phyloP scores from a whole-genome alignment of 1,284 basidiomycete species.

The Heterobasidion occidentale region DNA sequence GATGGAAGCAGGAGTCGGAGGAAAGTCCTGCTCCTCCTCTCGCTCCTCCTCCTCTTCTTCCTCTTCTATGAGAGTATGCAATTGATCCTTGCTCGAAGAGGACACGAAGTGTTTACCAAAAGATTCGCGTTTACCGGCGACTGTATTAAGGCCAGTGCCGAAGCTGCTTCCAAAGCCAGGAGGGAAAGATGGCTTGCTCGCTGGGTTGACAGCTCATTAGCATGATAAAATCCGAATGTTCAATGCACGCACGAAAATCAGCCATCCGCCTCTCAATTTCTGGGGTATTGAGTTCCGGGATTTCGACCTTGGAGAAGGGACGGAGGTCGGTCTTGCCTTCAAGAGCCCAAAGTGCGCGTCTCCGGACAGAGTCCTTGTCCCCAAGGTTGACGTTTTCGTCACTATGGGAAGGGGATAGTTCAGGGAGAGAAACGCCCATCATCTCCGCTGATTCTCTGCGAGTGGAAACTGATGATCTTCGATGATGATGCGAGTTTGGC shows the following conservation, averaged over 20 bases:
- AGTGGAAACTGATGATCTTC: constrained; percentile 79
- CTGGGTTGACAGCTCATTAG: constrained; percentile 13
- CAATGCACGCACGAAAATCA: constrained; percentile 51
- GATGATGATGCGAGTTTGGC: constrained; percentile 62
- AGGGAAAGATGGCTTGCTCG: constrained; percentile 48
- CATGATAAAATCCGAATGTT: neutral
- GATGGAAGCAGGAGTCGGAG: constrained; percentile 13
- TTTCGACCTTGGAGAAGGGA: constrained; percentile 65
- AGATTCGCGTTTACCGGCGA: constrained; percentile 66
- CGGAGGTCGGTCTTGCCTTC: constrained; percentile 65
- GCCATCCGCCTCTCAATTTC: constrained; percentile 46
- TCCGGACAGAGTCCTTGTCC: constrained; percentile 70
- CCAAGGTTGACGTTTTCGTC: constrained; percentile 62
- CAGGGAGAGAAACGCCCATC: constrained; percentile 69
- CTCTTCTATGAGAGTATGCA: constrained; percentile 71
- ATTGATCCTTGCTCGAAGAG: constrained; percentile 60
- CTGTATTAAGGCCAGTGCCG: constrained; percentile 28
- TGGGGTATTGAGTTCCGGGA: constrained; percentile 61
- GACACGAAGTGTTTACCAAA: constrained; percentile 59
- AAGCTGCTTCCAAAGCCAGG: constrained; percentile 35
- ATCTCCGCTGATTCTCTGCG: constrained; percentile 76
- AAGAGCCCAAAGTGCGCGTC: constrained; percentile 69
- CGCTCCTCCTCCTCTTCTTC: constrained; percentile 69
- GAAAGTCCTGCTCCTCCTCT: constrained; percentile 18
- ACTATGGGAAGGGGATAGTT: constrained; percentile 43